A percentile compares a stretch with the other conserved stretches of the same genome.
These are phyloP conservation scores for Aspergillus haitiensis DNA, from an alignment of 495 filamentous ascomycete genomes.

Conservation along the genomic window DNA sequence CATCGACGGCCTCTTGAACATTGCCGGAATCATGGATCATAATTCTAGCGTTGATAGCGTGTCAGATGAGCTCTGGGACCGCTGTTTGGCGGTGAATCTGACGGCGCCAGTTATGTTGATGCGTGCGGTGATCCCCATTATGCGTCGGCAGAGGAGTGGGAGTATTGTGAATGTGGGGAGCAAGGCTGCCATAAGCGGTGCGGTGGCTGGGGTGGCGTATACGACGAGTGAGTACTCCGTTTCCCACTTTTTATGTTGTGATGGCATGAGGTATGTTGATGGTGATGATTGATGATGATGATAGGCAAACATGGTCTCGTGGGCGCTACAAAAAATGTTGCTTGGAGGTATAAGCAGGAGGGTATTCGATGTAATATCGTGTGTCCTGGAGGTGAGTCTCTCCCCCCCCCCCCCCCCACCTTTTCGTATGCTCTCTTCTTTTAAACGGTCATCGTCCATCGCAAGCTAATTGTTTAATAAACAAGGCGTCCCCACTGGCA, in stretches of 20 bases:
- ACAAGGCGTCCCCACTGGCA: background rate
- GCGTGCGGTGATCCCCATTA: background rate
- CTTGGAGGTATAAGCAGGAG: slow-evolving; percentile 4
- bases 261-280: background rate
- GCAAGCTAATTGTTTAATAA: background rate
- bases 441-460: no score
- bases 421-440: no score
- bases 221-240: slow-evolving; percentile 2
- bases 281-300: background rate
- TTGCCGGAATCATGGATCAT: slow-evolving; percentile 43
- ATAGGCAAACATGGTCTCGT: slow-evolving; percentile 11
- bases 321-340: slow-evolving; percentile 9
- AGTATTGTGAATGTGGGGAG: slow-evolving; percentile 11
- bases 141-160: background rate
- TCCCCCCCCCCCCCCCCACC: no score
- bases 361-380: slow-evolving; percentile 10
- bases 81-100: slow-evolving; percentile 5
- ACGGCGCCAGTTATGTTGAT: slow-evolving; percentile 11
- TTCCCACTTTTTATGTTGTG: no score
- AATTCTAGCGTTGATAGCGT: slow-evolving; percentile 34
- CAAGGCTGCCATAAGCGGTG: slow-evolving; percentile 5
- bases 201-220: slow-evolving; percentile 1
- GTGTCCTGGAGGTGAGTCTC: slow-evolving; percentile 9
- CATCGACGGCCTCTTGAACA: slow-evolving; percentile 43
- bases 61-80: slow-evolving; percentile 5